Evolutionary conservation across 2,329 filamentous ascomycete species (phyloP), one percentile per base, ranked within the genome.

Genomic region (Arthrobotrys entomopaga): DNA sequence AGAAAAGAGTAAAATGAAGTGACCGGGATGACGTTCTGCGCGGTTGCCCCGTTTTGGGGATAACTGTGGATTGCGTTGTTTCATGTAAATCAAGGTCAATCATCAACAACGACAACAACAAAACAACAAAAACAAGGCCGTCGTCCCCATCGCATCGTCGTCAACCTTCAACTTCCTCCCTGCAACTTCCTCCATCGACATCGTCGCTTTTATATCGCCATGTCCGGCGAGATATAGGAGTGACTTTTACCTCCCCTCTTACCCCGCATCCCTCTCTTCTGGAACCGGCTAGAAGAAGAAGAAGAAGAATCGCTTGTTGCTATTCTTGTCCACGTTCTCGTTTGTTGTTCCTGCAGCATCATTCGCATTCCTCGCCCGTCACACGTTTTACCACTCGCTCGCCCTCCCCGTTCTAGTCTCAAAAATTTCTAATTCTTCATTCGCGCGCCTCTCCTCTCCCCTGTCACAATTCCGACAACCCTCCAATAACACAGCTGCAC

Each of bases 401-500:
- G 24, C 52, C 40, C 43, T 43, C 50, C 29, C 46, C 65, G 8
- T 22, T 19, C 43, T 19, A 24, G 24, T 38, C 29, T 26, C 2
- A 34, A 34, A n/a, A 34, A 34, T 34, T 10, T 34, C 29, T 34
- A 34, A 5, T 2, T 34, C 58, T n/a, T 24, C 16, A 13, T 22
- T 42, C 38, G 20, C 34, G 10, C 19, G 19, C 57, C n/a, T 46
- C 16, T 46, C 15, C 42, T 19, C 15, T 48, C 56, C 69, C 69
- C 60, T 65, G 69, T 52, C 34, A 34, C 54, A 65, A 58, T 54
- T 61, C 61, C 46, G 26, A 58, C 57, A 29, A 46, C 43, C 70
- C 63, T 67, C 70, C 70, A 74, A 74, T 74, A 74, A 73, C 48
- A 73, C 63, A 54, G 70, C 70, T 66, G 70, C 70, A 67, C 70